Base-by-base conservation (phyloP, 148 eudicot species). In the Cornus kousa region DNA sequence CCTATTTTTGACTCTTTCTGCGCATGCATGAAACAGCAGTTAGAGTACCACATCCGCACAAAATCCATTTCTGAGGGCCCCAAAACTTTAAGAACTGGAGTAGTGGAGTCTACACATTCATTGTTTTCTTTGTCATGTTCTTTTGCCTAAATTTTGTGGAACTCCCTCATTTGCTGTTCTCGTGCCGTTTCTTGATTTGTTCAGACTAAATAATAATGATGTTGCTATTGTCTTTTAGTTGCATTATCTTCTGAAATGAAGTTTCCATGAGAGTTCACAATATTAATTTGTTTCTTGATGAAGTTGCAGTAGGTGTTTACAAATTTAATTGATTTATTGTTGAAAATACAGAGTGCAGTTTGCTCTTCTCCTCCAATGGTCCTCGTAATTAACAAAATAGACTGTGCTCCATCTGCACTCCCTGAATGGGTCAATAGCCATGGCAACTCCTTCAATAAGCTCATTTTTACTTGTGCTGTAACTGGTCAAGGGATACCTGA, bases 301-400 rank as follows among this genome's bases (percentile, higher is more conserved):
- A 60, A 43, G 48, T 43, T 43, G 48, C 10, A 0, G 28, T 65
- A 8, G 24, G 28, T 22, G 12, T 65, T 65, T 20, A 4, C 9
- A 43, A 43, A 22, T 3, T 65, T 65, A 23, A 20, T 20, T 20
- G 5, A 31, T 53, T n/a, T 74, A 43, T 57, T 31, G 22, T 33
- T 66, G 9, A 20, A 57, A 84, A 76, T 77, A 24, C 88, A 89
- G 90, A 85, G 73, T 82, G 87, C 85, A 73, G 68, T 81, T 16
- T 79, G 83, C 71, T 89, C 85, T 16, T 79, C 93, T 31, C 97
- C 93, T 31, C 98, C 99, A 32, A 76, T 90, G 43, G 83, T 96
- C 81, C 97, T 96, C 77, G 99, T 91, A 77, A 78, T 93, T 87
- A 96, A 96, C 85, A 96, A 93, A 81, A 86, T 96, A 77, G 99